A percentile compares a stretch with the other conserved stretches of the same genome.
These are phyloP conservation scores for Wickerhamomyces pijperi DNA, from an alignment of 805 yeast species.

Conservation along the genomic window DNA sequence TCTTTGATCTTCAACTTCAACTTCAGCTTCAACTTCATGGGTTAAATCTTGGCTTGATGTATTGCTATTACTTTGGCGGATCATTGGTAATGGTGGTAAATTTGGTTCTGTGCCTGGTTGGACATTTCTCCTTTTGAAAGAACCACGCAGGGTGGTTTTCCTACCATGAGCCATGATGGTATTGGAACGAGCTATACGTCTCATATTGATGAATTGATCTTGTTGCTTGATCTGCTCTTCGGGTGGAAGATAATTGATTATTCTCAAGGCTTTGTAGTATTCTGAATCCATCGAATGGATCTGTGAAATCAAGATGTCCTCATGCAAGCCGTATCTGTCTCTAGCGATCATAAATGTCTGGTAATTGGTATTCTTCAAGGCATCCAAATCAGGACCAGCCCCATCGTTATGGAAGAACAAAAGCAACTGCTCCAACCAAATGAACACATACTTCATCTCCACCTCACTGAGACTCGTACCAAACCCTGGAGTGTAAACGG, in stretches of 20 bases:
- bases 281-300: constrained; percentile 48
- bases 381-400: constrained; percentile 64
- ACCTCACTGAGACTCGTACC: constrained; percentile 43
- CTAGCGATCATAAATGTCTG: constrained; percentile 56
- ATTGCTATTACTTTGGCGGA: too few species aligned
- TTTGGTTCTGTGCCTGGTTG: constrained; percentile 30
- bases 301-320: constrained; percentile 38
- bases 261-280: constrained; percentile 36
- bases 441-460: constrained; percentile 58
- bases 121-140: constrained; percentile 42
- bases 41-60: too few species aligned
- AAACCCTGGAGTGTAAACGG: constrained; percentile 28
- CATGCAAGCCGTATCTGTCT: constrained; percentile 46
- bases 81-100: not conserved
- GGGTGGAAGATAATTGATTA: constrained; percentile 32
- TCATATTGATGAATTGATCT: constrained; percentile 19
- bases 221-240: too few species aligned
- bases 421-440: constrained; percentile 60
- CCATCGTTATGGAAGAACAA: constrained; percentile 77
- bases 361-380: constrained; percentile 50
- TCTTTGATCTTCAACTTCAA: constrained; percentile 17
- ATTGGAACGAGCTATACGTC: constrained; percentile 20
- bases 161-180: constrained; percentile 30
- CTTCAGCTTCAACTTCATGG: too few species aligned
- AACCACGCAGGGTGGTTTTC: constrained; percentile 55